Evolutionary conservation across 1,284 basidiomycete genomes (phyloP), one percentile per base, ranked within the genome.

Genomic region (Sparassis latifolia): DNA sequence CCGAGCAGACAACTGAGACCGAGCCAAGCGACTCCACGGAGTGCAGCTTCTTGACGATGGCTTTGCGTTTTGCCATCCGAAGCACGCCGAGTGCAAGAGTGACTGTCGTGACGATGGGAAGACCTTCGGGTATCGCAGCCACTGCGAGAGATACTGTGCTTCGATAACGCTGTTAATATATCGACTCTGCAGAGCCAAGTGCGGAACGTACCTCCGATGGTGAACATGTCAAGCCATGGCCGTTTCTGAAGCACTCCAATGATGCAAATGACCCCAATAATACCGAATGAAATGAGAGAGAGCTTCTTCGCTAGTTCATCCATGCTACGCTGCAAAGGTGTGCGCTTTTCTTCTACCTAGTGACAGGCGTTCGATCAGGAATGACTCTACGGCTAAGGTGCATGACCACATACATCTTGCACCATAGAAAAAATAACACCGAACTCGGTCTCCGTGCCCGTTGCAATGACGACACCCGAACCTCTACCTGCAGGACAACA

Each of bases 151-250:
- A 97, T 3, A 97, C 95, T 93, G 65, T 46, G 45, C 65, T 66
- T 65, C 58, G 59, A 52, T 53, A 51, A 44, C 52, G 38, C 48
- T 43, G 27, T 32, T 29, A 50, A 47, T 50, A 48, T 62, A 57
- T 29, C 45, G 45, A 46, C 29, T 27, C 20, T 28, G 10, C 47
- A 44, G 4, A 48, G 47, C 55, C 30, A 46, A 33, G 7, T 33
- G 27, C 43, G 33, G 33, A 41, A 45, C 67, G 55, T 62, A 92
- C 92, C 92, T 73, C 95, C 95, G 57, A 98, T 97, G 7, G 95
- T 98, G 63, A 98, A 98, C 96, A 98, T 97, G 47, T 97, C 95
- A 7, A 98, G 71, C 93, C 93, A 97, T 10, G 87, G 80, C n/a
- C 94, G 77, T 32, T 80, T 75, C 65, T 98, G 95, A 55, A 86